Base-by-base conservation (phyloP, 129 eudicot species). In the Tagetes erecta region DNA sequence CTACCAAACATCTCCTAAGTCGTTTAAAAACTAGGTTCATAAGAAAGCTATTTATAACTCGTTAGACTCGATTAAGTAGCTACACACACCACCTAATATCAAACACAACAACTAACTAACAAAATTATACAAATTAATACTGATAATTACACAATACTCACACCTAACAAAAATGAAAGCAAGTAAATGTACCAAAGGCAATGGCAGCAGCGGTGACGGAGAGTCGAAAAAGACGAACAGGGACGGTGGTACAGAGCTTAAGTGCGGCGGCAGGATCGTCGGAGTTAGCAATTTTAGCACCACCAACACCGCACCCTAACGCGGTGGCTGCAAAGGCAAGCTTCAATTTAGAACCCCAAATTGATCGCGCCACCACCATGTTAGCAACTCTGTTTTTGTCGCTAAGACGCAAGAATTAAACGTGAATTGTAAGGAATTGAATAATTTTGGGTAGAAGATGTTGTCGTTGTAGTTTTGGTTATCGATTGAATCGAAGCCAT, bases 201-300 rank as follows among this genome's bases (percentile, higher is more conserved):
- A 90, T 84, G 53, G 83, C 38, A 69, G 93, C 93, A 41, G 98
- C 98, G 67, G 97, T 78, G 74, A 56, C 63, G 12, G 96, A 81
- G 69, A 86, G 87, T 62, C 98, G 96, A 77, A 81, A 49, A 71
- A 94, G 97, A 64, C 97, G 98, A 72, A 84, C 6, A 46, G 98
- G 98, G 77, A 94, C 97, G 42, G 87, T 80, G 57, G 92, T 81
- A 71, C 85, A 82, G 64, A 94, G 97, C 88, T 90, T 90, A 45
- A 90, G 57, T 45, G 93, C 60, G 42, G 91, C 76, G 30, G 89
- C 87, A 1, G 98, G 97, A 62, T 94, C 98, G 67, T 88, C 97
- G 77, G 97, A 88, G 63, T 60, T 86, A 4, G 88, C 80, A 41
- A 94, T 87, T 10, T 85, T 74, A 37, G 92, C 95, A 10, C 80